Percentiles rank a stretch among this genome's conserved stretches.
Conservation (phyloP, 2,329 filamentous ascomycete species). For the Daldinia sp. region DNA sequence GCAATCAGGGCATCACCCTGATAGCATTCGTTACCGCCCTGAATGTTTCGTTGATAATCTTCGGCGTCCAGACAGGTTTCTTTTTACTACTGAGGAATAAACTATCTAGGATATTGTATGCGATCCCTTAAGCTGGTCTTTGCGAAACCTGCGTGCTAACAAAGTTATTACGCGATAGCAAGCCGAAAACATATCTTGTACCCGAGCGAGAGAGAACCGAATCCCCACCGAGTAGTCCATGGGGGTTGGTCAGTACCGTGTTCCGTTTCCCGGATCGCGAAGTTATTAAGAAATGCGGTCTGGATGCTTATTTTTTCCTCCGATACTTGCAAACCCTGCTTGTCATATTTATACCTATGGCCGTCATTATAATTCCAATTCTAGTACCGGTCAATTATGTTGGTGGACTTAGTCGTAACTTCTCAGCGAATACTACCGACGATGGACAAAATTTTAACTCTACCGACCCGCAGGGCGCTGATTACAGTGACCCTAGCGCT, state of each 20-base stretch:
- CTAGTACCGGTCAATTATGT: conserved; percentile 85
- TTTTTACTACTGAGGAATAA: conserved; percentile 82
- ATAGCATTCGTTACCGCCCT: conserved; percentile 72
- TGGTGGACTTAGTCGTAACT: conserved; percentile 70
- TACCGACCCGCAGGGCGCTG: conserved; percentile 30
- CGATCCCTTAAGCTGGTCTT: conserved; percentile 28
- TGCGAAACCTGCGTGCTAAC: conserved; percentile 32
- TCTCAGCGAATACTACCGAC: conserved; percentile 44
- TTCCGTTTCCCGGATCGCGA: conserved; percentile 76
- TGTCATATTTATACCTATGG: conserved; percentile 89
- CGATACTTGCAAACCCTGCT: conserved; percentile 81
- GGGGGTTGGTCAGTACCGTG: conserved; percentile 65
- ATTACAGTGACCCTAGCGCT: conserved; percentile 24
- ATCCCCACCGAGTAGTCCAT: conserved; percentile 68
- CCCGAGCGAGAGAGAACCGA: conserved; percentile 84
- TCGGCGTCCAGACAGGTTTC: conserved; percentile 69
- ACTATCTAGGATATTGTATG: conserved; percentile 83
- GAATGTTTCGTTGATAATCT: conserved; percentile 68
- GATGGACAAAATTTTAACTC: conserved; percentile 27
- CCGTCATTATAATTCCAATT: conserved; percentile 80
- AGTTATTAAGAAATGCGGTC: conserved; percentile 92
- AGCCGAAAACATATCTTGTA: conserved; percentile 85
- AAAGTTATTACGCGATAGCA: conserved; percentile 56
- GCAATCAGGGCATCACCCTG: conserved; percentile 54
- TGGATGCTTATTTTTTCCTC: conserved; percentile 94